Evolutionary conservation across 768 basidiomycete species (phyloP), one percentile per base, ranked within the genome.

Genomic region (Boletus tylopilopsis): DNA sequence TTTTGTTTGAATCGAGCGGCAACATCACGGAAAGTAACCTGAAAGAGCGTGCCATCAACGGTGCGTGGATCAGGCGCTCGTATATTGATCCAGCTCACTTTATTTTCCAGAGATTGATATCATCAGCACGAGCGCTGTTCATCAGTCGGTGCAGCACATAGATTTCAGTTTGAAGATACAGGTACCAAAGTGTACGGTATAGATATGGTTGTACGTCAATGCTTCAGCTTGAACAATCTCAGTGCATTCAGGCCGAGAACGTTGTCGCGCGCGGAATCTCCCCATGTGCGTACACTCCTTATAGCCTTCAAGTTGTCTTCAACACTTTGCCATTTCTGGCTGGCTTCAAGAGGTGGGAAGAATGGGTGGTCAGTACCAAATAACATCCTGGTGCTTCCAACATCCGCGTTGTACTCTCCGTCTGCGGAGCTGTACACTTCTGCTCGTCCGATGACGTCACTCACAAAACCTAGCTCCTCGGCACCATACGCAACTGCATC

Each of bases 121-220:
- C 61, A 60, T 96, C 68, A 89, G 94, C 71, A 94, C 92, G 35
- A 94, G 90, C 52, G 80, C 76, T 9, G 89, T 94, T 22, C 93
- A 94, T 58, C 91, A 97, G 68, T 90, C 89, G 2, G 91, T 90
- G 22, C 90, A 82, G 57, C 94, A 96, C 63, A 85, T 98, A 54
- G 96, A 98, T 67, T 99, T 94, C 68, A 96, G 93, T 61, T 76
- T 99, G 61, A 98, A 98, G 79, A 86, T 98, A 53, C 93, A 94
- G 69, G 78, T 77, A 57, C 78, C 80, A 10, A 75, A 75, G 56
- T 64, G 62, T 63, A 47, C 36, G 41, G 22, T 36, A 50, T 45
- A 53, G 7, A 40, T 34, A 34, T 39, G 23, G 45, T 25, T 24
- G 29, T 63, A 57, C 18, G 49, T 65, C 55, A 64, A 34, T 37